These are phyloP conservation scores for Suillus discolor DNA, from an alignment of 768 basidiomycete genomes.

Conservation along the genomic window DNA sequence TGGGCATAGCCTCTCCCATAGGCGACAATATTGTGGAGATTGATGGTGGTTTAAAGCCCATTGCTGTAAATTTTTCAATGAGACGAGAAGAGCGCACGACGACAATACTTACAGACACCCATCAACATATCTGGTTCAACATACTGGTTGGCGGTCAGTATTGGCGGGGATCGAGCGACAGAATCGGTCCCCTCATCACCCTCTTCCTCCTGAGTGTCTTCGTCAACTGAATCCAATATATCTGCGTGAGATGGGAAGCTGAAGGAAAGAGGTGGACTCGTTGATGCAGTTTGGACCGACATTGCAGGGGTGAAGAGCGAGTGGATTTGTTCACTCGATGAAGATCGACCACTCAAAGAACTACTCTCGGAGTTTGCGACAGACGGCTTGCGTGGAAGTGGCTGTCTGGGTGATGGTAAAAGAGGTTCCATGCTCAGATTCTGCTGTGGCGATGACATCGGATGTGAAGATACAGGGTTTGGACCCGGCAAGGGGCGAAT, in stretches of 20 bases:
- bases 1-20: slow-evolving; percentile 62
- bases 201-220: slow-evolving; percentile 14
- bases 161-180: slow-evolving; percentile 13
- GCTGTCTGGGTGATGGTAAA: slow-evolving; percentile 14
- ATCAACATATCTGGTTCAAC: slow-evolving; percentile 58
- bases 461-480: slow-evolving; percentile 14
- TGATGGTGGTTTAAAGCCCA: slow-evolving; percentile 64
- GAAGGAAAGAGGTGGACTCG: slow-evolving; percentile 27
- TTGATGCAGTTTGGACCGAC: slow-evolving; percentile 21
- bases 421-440: slow-evolving; percentile 15
- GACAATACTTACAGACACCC: slow-evolving; percentile 61
- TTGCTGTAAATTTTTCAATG: slow-evolving; percentile 44
- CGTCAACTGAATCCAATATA: slow-evolving; percentile 15
- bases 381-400: slow-evolving; percentile 25
- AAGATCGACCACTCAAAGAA: slow-evolving; percentile 14
- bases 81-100: slow-evolving; percentile 6
- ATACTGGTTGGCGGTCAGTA: slow-evolving; percentile 41
- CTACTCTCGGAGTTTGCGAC: slow-evolving; percentile 29
- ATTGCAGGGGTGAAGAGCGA: slow-evolving; percentile 17
- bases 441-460: slow-evolving; percentile 18
- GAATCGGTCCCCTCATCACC: slow-evolving; percentile 13
- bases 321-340: slow-evolving; percentile 16
- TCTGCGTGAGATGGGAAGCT: slow-evolving; percentile 18
- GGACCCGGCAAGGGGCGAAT: slow-evolving; percentile 15
- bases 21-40: slow-evolving; percentile 49